phyloP scores from a whole-genome alignment of 2,329 filamentous ascomycete genomes.

The Cryphonectria carpinicola region DNA sequence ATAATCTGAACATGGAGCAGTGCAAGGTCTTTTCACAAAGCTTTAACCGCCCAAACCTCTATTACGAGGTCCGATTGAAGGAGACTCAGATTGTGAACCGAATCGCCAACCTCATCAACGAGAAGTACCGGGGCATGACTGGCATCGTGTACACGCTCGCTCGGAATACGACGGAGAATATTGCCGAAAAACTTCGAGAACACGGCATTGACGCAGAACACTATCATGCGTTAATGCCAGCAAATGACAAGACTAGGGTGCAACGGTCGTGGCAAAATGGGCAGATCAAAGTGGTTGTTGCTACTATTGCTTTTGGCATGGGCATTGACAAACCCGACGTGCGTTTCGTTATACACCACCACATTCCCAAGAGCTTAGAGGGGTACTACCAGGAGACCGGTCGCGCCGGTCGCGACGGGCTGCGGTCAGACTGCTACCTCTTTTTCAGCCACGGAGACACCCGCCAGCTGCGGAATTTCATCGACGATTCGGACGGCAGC shows the following conservation, averaged over 20 bases:
- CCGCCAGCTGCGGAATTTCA: slow-evolving; percentile 75
- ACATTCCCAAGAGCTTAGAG: slow-evolving; percentile 90
- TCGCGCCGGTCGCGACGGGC: slow-evolving; percentile 88
- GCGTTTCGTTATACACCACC: slow-evolving; percentile 93
- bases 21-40: slow-evolving; percentile 87
- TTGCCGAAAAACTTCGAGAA: slow-evolving; percentile 69
- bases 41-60: slow-evolving; percentile 95
- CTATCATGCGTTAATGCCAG: slow-evolving; percentile 81
- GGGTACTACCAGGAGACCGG: slow-evolving; percentile 99
- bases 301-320: slow-evolving; percentile 99
- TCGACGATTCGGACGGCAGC: slow-evolving; percentile 77
- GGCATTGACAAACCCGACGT: slow-evolving; percentile 99
- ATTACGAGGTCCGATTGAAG: slow-evolving; percentile 82
- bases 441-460: slow-evolving; percentile 85
- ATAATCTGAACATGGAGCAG: slow-evolving; percentile 81
- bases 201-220: slow-evolving; percentile 74
- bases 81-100: slow-evolving; percentile 57
- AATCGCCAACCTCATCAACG: slow-evolving; percentile 70
- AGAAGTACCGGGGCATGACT: slow-evolving; percentile 70
- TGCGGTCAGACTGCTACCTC: slow-evolving; percentile 84
- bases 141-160: slow-evolving; percentile 96
- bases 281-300: slow-evolving; percentile 84
- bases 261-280: slow-evolving; percentile 85
- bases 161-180: slow-evolving; percentile 77
- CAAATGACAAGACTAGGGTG: slow-evolving; percentile 68